phyloP scores from a whole-genome alignment of 2,329 filamentous ascomycete species.

The Paracoccidioides lutzii region DNA sequence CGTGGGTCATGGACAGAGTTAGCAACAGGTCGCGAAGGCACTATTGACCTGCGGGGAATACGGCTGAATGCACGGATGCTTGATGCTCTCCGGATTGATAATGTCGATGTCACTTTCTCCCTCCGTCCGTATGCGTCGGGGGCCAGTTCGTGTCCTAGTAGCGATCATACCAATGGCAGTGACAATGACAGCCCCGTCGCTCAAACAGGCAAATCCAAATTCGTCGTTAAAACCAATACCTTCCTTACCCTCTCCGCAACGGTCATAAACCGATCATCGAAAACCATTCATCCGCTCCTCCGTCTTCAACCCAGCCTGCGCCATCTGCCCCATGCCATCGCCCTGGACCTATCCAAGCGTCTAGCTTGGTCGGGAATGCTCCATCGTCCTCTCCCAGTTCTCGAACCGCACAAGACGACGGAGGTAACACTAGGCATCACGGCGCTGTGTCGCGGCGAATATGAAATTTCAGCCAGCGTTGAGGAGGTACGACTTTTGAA shows the following conservation, averaged over 20 bases:
- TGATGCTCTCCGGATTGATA: slow-evolving; percentile 67
- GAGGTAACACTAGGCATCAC: slow-evolving; percentile 58
- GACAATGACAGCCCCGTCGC: slow-evolving; percentile 13
- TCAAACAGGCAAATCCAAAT: slow-evolving; percentile 35
- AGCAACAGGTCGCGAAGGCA: slow-evolving; percentile 47
- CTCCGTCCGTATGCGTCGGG: slow-evolving; percentile 21
- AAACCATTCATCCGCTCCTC: slow-evolving; percentile 57
- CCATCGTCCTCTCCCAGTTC: slow-evolving; percentile 56
- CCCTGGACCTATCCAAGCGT: slow-evolving; percentile 69
- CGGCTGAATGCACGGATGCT: slow-evolving; percentile 67
- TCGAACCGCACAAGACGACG: slow-evolving; percentile 47
- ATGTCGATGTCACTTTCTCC: slow-evolving; percentile 52
- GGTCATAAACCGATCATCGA: slow-evolving; percentile 59
- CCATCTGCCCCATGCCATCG: slow-evolving; percentile 56
- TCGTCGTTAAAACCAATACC: slow-evolving; percentile 41
- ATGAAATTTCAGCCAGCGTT: slow-evolving; percentile 66
- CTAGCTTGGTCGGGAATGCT: slow-evolving; percentile 75
- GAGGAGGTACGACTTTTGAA: slow-evolving; percentile 57
- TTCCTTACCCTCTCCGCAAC: slow-evolving; percentile 59
- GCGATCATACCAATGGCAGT: slow-evolving; percentile 10
- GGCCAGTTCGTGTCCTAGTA: neutral
- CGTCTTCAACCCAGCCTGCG: slow-evolving; percentile 65
- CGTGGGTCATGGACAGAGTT: slow-evolving; percentile 58
- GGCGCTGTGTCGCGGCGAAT: slow-evolving; percentile 64
- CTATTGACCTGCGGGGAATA: slow-evolving; percentile 63